Base-by-base conservation (phyloP, 2,329 filamentous ascomycete genomes). In the Coniochaeta sp. region DNA sequence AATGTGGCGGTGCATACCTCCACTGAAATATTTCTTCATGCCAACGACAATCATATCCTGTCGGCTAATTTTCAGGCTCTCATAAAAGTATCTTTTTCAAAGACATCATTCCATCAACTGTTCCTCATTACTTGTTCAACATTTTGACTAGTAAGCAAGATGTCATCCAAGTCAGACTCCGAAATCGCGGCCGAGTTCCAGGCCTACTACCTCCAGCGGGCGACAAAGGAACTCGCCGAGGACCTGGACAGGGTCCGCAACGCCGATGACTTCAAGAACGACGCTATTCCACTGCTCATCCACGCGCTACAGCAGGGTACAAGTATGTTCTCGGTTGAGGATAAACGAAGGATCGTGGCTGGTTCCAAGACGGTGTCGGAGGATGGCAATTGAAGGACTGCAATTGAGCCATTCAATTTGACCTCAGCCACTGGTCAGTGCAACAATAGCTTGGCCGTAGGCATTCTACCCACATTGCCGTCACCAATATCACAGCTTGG, bases 221-320 rank as follows among this genome's bases (percentile, higher is more conserved):
- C 86, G 6, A 90, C 89, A 0, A 77, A 79, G 58, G 89, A 92
- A 70, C 85, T 93, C 60, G 84, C 86, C 14, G 87, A 91, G 65
- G 89, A 92, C 70, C 79, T 93, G 40, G 86, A 90, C 74, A 85
- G 85, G 71, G 78, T 91, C 63, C 84, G 89, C 64, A 67, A 64
- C 43, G 87, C 89, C 11, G 83, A 85, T 66, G 89, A 92, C 73
- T 93, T 91, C 74, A 86, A 84, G 69, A 77, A 77, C 61, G 84
- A 85, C 58, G 82, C 83, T 3, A 79, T 91, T 33, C 78, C 80
- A 6, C 81, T 90, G 68, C 79, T 92, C 47, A 80, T 92, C 36
- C 78, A 83, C 67, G 87, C 88, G 3, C 71, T 92, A 65, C 83
- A 84, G 74, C 88, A 91, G 68, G 89, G 89, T 0, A 81, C 82